Conservation (phyloP, 345 rosid species). For the Corchorus olitorius region DNA sequence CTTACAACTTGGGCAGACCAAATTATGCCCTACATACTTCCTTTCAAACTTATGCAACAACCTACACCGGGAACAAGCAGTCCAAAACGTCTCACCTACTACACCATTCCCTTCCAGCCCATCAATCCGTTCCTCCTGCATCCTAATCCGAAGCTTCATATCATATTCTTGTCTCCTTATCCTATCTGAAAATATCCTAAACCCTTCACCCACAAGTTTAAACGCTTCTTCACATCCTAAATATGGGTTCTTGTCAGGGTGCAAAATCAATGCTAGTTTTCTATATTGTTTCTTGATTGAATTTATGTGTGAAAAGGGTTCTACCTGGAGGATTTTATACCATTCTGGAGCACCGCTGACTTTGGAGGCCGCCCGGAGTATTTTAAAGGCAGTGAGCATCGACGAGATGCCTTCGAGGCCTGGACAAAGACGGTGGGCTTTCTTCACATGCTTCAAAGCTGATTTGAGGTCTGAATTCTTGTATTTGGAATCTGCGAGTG, state of each 20-base stretch:
- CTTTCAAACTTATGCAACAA: conserved; percentile 77
- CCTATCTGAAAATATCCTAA: conserved; percentile 67
- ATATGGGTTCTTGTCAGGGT: conserved; percentile 76
- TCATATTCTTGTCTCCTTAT: conserved; percentile 77
- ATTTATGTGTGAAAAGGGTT: conserved; percentile 74
- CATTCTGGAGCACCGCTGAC: conserved; percentile 51
- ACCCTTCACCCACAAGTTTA: conserved; percentile 78
- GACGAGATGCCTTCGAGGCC: conserved; percentile 57
- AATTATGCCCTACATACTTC: conserved; percentile 62
- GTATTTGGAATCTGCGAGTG: conserved; percentile 58
- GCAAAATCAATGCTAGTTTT: conserved; percentile 67
- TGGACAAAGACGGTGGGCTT: conserved; percentile 63
- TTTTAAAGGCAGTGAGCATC: conserved; percentile 67
- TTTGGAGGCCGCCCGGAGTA: conserved; percentile 47
- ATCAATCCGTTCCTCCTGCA: conserved; percentile 60
- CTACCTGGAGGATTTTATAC: conserved; percentile 82
- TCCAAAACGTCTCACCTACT: conserved; percentile 50
- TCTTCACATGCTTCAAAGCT: conserved; percentile 62
- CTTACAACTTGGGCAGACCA: conserved; percentile 79
- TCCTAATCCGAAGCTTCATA: conserved; percentile 61
- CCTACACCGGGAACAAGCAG: conserved; percentile 71
- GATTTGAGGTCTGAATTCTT: conserved; percentile 49
- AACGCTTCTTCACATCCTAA: conserved; percentile 84
- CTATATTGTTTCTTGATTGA: conserved; percentile 69
- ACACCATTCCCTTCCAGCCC: conserved; percentile 31